phyloP scores from a whole-genome alignment of 495 filamentous ascomycete genomes.

The Annulohypoxylon stygium region DNA sequence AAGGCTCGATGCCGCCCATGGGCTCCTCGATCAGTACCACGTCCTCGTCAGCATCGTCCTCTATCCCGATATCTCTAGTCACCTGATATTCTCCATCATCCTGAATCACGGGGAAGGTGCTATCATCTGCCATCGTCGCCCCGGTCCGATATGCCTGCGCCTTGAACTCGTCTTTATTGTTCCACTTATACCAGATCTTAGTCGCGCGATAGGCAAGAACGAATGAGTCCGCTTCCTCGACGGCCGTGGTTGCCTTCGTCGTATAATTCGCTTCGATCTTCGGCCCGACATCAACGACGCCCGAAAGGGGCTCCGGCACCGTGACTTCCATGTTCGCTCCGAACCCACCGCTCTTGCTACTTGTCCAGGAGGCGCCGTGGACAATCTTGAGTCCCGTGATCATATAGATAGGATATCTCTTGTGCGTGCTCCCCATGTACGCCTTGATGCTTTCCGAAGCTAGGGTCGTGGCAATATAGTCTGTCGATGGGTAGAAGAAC shows the following conservation, averaged over 20 bases:
- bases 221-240: constrained; percentile 7
- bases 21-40: not conserved
- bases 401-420: constrained; percentile 2
- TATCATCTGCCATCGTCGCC: constrained; percentile 2
- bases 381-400: constrained; percentile 4
- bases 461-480: not conserved
- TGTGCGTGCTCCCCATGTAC: constrained; percentile 1
- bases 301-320: not conserved
- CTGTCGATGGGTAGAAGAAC: not conserved
- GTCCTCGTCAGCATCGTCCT: not conserved
- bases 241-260: not conserved
- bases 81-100: constrained; percentile 2
- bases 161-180: constrained; percentile 8
- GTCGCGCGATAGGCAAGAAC: constrained; percentile 6
- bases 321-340: not conserved
- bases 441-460: not conserved
- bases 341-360: not conserved
- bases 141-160: not conserved
- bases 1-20: not conserved
- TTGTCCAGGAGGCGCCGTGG: not conserved
- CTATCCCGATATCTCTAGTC: constrained; percentile 3
- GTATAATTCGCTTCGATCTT: not conserved
- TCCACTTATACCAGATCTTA: constrained; percentile 9
- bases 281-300: not conserved
- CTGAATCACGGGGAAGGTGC: not conserved